phyloP scores from a whole-genome alignment of 2,329 filamentous ascomycete species.

The Neofusicoccum ribis region DNA sequence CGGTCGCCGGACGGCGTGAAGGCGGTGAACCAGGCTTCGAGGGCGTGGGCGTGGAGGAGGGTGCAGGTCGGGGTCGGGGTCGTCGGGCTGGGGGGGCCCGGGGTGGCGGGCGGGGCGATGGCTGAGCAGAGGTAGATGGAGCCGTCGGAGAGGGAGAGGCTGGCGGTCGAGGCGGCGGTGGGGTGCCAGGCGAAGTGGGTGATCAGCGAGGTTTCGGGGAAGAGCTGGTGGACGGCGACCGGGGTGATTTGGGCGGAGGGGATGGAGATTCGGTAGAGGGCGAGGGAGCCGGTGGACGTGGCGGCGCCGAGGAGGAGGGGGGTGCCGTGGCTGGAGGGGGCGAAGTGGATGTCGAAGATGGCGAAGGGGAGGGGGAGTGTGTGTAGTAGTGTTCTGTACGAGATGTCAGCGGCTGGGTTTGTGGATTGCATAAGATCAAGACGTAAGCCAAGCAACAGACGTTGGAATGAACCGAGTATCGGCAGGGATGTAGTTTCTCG shows the following conservation, averaged over 20 bases:
- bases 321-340: slow-evolving; percentile 42
- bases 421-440: no score
- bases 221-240: slow-evolving; percentile 48
- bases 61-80: slow-evolving; percentile 29
- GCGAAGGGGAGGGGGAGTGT: slow-evolving; percentile 66
- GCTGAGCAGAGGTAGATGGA: slow-evolving; percentile 47
- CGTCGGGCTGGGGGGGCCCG: no score
- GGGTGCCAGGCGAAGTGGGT: slow-evolving; percentile 76
- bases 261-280: slow-evolving; percentile 53
- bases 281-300: slow-evolving; percentile 72
- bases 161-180: slow-evolving; percentile 55
- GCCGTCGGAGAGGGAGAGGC: slow-evolving; percentile 70
- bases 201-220: slow-evolving; percentile 63
- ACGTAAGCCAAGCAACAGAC: no score
- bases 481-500: no score
- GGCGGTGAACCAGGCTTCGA: slow-evolving; percentile 75
- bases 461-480: no score
- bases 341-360: slow-evolving; percentile 83
- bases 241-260: slow-evolving; percentile 32
- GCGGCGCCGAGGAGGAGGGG: slow-evolving; percentile 67
- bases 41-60: slow-evolving; percentile 42
- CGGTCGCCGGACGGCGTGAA: slow-evolving; percentile 51
- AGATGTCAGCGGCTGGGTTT: not conserved
- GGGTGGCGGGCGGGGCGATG: not conserved
- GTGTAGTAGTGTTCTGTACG: slow-evolving; percentile 42